Percentiles rank a stretch among this genome's conserved stretches.
Conservation (phyloP, 2,329 filamentous ascomycete genomes). For the Hymenoscyphus scutula region DNA sequence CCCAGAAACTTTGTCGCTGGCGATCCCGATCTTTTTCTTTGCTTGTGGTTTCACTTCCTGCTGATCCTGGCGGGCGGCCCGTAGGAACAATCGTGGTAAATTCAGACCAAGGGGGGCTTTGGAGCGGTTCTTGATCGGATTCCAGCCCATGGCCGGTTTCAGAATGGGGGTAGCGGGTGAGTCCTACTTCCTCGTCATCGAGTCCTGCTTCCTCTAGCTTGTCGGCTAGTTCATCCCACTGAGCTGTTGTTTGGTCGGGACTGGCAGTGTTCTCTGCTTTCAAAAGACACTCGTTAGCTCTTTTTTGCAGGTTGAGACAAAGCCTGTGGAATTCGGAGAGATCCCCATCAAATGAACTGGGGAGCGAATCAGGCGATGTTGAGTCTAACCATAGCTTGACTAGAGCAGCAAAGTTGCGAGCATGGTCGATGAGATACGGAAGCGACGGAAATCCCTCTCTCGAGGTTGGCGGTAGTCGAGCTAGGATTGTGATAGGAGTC, state of each 20-base stretch:
- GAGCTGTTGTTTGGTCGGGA: conserved; percentile 27
- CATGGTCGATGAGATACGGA: conserved; percentile 88
- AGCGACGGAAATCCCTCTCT: conserved; percentile 91
- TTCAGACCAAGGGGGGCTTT: conserved; percentile 13
- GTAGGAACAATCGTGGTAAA: conserved; percentile 15
- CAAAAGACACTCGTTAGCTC: conserved; percentile 35
- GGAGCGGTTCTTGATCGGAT: conserved; percentile 21
- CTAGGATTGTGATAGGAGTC: conserved; percentile 86
- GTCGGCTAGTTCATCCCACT: conserved; percentile 34
- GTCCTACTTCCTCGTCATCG: conserved; percentile 10
- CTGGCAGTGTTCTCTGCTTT: conserved; percentile 32
- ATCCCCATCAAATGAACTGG: conserved; percentile 31
- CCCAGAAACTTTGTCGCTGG: conserved; percentile 36
- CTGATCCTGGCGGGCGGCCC: conserved; percentile 24
- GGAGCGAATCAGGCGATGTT: conserved; percentile 26
- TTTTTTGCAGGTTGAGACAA: conserved; percentile 33
- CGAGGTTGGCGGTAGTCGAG: conserved; percentile 73
- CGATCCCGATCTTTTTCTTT: conserved; percentile 16
- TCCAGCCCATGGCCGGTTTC: conserved; percentile 13
- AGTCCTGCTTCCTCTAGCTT: conserved; percentile 25
- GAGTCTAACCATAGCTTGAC: conserved; percentile 76
- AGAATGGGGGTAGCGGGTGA: conserved; percentile 5
- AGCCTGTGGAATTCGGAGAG: conserved; percentile 34
- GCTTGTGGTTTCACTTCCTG: conserved; percentile 20
- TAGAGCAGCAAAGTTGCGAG: conserved; percentile 78